phyloP scores from a whole-genome alignment of 2,329 filamentous ascomycete species.

The Arachnomyces sp. region DNA sequence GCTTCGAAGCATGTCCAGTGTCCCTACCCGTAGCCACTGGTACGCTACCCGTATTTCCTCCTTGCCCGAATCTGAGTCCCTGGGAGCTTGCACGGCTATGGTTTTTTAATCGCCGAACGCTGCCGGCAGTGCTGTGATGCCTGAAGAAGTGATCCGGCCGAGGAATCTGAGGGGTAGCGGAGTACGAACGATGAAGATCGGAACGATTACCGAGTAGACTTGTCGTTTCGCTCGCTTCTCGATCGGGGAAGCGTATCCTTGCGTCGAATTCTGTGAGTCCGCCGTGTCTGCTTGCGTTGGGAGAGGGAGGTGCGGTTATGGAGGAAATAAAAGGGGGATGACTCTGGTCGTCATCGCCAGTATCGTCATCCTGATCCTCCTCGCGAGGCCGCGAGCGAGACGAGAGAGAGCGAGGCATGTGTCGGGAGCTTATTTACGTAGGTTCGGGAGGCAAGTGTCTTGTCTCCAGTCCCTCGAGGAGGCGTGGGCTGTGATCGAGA shows the following conservation, averaged over 20 bases:
- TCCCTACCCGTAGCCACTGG: slow-evolving; percentile 68
- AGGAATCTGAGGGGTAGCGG: slow-evolving; percentile 25
- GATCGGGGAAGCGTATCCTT: not conserved
- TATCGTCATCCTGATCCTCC: too few species aligned
- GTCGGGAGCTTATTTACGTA: too few species aligned
- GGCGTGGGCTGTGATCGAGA: too few species aligned
- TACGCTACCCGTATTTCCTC: slow-evolving; percentile 59
- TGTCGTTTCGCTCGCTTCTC: slow-evolving; percentile 26
- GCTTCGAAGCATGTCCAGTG: slow-evolving; percentile 48
- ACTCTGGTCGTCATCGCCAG: too few species aligned
- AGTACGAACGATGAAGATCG: slow-evolving; percentile 26
- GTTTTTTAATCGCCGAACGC: slow-evolving; percentile 33
- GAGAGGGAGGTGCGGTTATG: too few species aligned
- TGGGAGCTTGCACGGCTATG: slow-evolving; percentile 46
- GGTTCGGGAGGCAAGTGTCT: too few species aligned
- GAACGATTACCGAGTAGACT: slow-evolving; percentile 24
- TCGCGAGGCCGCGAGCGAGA: too few species aligned
- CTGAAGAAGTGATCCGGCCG: slow-evolving; percentile 27
- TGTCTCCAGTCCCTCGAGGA: too few species aligned
- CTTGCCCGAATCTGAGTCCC: slow-evolving; percentile 52
- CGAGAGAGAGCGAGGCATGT: too few species aligned
- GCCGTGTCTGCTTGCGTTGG: too few species aligned
- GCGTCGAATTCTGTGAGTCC: too few species aligned
- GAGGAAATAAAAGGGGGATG: too few species aligned
- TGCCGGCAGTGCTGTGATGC: slow-evolving; percentile 27